Conservation (phyloP, 495 filamentous ascomycete species). For the Aspergillus affinis region DNA sequence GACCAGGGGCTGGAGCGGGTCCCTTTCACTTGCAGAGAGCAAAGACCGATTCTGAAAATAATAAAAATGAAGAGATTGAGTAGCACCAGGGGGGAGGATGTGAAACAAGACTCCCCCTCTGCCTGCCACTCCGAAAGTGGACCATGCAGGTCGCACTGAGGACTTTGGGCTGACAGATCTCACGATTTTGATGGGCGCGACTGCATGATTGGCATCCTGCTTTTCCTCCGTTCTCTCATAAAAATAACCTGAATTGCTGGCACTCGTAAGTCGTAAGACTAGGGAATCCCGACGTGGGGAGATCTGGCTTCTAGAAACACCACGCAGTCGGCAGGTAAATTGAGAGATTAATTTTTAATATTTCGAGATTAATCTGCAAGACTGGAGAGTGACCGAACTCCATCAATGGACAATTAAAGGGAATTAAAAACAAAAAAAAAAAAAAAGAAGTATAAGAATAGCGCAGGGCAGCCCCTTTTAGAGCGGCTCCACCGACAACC, state of each 20-base stretch:
- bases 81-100: neutral
- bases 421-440: neutral
- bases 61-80: neutral
- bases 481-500: neutral
- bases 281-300: no score
- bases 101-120: neutral
- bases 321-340: no score
- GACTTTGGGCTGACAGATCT: neutral
- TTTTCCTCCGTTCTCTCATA: no score
- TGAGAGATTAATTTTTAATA: no score
- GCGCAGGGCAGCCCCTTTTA: neutral
- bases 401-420: neutral
- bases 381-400: neutral
- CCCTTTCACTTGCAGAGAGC: neutral
- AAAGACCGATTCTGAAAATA: neutral
- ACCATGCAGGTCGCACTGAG: neutral
- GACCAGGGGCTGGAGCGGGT: neutral
- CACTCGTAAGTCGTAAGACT: no score
- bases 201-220: neutral
- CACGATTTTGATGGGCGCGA: neutral
- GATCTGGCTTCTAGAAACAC: no score
- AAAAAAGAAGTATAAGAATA: conserved; percentile 5
- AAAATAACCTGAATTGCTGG: no score
- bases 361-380: no score
- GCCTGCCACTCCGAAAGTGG: neutral